These are phyloP conservation scores for Corniculantispora saksenae DNA, from an alignment of 2,329 filamentous ascomycete genomes.

Conservation along the genomic window DNA sequence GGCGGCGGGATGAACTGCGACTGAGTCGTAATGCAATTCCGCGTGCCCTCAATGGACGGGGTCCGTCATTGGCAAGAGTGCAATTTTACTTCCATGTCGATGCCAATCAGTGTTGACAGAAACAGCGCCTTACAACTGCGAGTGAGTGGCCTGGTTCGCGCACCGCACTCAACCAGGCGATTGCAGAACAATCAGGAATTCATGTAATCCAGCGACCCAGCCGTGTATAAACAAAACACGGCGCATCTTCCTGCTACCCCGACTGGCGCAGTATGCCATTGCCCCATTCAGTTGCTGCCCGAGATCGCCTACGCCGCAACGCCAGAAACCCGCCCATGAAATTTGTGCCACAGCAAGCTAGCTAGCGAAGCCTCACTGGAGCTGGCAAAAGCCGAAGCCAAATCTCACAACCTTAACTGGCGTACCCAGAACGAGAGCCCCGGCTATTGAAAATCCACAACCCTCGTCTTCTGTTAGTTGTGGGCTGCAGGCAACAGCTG, in stretches of 20 bases:
- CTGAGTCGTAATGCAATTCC: constrained; percentile 12
- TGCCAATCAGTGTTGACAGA: neutral
- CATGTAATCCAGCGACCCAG: too few species aligned
- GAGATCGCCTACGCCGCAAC: neutral
- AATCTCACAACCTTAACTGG: constrained; percentile 7
- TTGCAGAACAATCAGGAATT: too few species aligned
- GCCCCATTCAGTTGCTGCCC: neutral
- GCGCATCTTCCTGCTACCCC: neutral
- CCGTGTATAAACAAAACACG: neutral
- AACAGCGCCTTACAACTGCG: neutral
- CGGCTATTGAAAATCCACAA: constrained; percentile 11
- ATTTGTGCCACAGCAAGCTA: neutral
- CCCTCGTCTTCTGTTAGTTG: neutral
- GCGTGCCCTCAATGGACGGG: constrained; percentile 6
- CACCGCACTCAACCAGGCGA: too few species aligned
- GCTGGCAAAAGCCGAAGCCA: constrained; percentile 7
- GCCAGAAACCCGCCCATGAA: neutral
- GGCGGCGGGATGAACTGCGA: neutral
- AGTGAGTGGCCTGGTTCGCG: neutral
- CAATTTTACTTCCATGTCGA: neutral
- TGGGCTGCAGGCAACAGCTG: neutral
- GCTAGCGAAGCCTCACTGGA: neutral
- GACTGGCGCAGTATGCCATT: neutral
- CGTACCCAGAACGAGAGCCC: neutral
- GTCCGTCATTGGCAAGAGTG: neutral